Evolutionary conservation across 768 basidiomycete genomes (phyloP).

Genomic region (Sistotremastrum suecicum): DNA sequence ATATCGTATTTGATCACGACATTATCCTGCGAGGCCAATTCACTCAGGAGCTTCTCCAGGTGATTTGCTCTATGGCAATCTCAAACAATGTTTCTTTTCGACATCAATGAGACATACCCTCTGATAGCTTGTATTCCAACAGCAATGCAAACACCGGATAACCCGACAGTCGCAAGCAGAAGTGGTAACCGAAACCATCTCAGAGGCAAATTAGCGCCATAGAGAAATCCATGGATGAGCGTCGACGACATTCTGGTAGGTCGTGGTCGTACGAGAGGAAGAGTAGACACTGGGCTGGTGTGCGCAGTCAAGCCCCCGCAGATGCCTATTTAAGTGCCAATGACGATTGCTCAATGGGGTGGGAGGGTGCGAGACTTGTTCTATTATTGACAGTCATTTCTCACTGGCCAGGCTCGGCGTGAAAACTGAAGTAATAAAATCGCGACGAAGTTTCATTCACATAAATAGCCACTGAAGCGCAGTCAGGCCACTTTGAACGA

Average conservation of each 20-base stretch:
- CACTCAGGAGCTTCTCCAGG: slow-evolving; percentile 2
- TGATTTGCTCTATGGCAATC: background rate
- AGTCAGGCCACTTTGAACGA: no score
- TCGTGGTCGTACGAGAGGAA: no score
- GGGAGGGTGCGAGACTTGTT: no score
- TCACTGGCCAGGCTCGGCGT: no score
- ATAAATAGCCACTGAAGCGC: no score
- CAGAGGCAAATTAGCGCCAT: background rate
- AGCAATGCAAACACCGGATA: slow-evolving; percentile 6
- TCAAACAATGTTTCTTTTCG: background rate
- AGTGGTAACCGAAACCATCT: slow-evolving; percentile 6
- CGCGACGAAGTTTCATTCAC: no score
- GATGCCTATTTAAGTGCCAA: no score
- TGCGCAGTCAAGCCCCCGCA: no score
- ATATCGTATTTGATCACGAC: slow-evolving; percentile 4
- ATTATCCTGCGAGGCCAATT: background rate
- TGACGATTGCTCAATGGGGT: no score
- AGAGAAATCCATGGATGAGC: background rate
- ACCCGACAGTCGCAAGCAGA: slow-evolving; percentile 3
- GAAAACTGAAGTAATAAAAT: no score
- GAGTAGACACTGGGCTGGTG: no score
- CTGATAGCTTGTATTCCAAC: slow-evolving; percentile 5
- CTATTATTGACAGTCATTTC: no score
- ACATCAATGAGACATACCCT: background rate
- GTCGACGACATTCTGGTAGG: background rate